phyloP scores from a whole-genome alignment of 192 early-diverging fungal species.

The Mortierella claussenii region DNA sequence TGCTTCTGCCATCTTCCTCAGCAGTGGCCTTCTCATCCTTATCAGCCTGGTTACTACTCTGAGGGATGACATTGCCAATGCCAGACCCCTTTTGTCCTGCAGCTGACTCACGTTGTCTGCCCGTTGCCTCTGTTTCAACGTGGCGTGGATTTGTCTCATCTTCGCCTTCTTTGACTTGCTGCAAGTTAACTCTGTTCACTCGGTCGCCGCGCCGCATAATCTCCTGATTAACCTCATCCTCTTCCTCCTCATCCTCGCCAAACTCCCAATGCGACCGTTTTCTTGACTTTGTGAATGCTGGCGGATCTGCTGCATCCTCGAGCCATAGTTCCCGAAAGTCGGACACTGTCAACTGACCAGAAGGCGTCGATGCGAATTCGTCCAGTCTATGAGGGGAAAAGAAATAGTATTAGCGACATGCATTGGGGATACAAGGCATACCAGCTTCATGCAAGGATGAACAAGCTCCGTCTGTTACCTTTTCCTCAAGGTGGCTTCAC shows the following conservation, averaged over 20 bases:
- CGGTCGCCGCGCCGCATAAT: slow-evolving; percentile 31
- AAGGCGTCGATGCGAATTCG: slow-evolving; percentile 87
- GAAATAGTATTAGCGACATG: not conserved
- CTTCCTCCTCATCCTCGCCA: slow-evolving; percentile 30
- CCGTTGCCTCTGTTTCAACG: slow-evolving; percentile 19
- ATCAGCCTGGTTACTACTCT: not conserved
- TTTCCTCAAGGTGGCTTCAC: slow-evolving; percentile 83
- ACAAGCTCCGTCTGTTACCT: slow-evolving; percentile 55
- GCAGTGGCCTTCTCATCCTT: not conserved
- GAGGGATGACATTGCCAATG: no score
- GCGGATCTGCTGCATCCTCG: slow-evolving; percentile 85
- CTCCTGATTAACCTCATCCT: slow-evolving; percentile 42
- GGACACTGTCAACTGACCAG: slow-evolving; percentile 74
- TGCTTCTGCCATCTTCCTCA: slow-evolving; percentile 3
- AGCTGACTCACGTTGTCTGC: not conserved
- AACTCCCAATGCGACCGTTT: slow-evolving; percentile 56
- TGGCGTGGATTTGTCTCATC: slow-evolving; percentile 17
- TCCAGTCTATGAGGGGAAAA: slow-evolving; percentile 60
- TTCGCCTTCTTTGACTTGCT: slow-evolving; percentile 16
- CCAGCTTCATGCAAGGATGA: not conserved
- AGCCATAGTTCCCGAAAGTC: slow-evolving; percentile 90
- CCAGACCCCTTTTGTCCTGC: no score
- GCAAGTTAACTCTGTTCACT: slow-evolving; percentile 19
- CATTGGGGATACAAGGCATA: not conserved
- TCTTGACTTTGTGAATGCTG: slow-evolving; percentile 74